Evolutionary conservation across 495 filamentous ascomycete genomes (phyloP), one percentile per base, ranked within the genome.

Genomic region (Schizothecium vesticola): DNA sequence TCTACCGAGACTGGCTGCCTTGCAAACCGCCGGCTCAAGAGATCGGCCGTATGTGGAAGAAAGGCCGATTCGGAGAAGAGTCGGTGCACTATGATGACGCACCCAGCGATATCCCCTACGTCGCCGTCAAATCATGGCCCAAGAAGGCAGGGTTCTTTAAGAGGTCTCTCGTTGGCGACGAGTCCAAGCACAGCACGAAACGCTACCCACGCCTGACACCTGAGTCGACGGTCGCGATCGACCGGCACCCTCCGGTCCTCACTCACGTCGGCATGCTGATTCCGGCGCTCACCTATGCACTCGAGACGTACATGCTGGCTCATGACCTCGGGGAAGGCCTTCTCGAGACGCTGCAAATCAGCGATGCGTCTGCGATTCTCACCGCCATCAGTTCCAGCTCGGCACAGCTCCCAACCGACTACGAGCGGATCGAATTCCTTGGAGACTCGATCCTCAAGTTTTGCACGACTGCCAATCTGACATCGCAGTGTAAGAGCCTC

Each of bases 401-500:
- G 1, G 86, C 92, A 0, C 74, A 80, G 11, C 87, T 88, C 57
- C 70, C 71, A 3, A 86, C 81, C 0, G 85, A 97, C 68, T 99
- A 99, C 74, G 91, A 99, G 71, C 84, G 91, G 24, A 82, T 96
- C 1, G 95, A 99, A 76, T 97, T 96, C 72, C 81, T 97, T 0
- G 95, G 95, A 0, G 95, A 99, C 71, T 85, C 86, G 0, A 83
- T 96, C 10, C 83, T 99, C n/a, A 98, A 98, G 72, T 86, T 89
- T 57, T 86, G 86, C 24, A 86, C 89, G 0, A 89, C 88, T 4
- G 77, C 90, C 25, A 86, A 90, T 36, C 82, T 93, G 3, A 85
- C 88, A 65, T 88, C 87, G n/a, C 74, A 86, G 51, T 58, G 81
- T 83, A 75, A 75, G 79, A n/a, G 21, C 24, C 36, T 33, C 24